Conservation (phyloP, 116 monocot genomes). For the Cymodocea nodosa region DNA sequence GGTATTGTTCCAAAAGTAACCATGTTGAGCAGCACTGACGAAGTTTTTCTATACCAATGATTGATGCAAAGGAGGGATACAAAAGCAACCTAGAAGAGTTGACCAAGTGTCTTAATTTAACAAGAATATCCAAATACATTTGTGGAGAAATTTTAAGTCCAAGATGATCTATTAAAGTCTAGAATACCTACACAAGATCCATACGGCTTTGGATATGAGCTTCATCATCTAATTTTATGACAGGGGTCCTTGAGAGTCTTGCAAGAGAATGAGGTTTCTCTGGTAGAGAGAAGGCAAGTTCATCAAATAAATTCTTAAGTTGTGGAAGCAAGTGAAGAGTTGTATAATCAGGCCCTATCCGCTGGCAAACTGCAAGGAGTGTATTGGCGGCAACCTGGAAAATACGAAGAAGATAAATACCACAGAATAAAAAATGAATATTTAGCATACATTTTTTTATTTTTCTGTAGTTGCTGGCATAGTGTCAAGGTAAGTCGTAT, state of each 20-base stretch:
- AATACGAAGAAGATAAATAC: background rate
- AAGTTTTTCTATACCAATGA: constrained; percentile 88
- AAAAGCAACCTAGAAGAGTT: constrained; percentile 46
- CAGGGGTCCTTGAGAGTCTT: constrained; percentile 21
- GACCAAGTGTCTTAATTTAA: background rate
- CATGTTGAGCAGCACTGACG: constrained; percentile 72
- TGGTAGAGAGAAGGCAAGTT: constrained; percentile 60
- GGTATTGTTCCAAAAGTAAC: constrained; percentile 91
- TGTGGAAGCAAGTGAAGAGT: constrained; percentile 61
- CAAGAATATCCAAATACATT: background rate
- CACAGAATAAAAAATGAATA: too few species aligned
- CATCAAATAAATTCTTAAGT: constrained; percentile 73
- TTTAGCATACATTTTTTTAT: too few species aligned
- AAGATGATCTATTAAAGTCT: background rate
- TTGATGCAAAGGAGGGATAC: constrained; percentile 74
- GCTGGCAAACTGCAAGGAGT: constrained; percentile 57
- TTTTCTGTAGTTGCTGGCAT: too few species aligned
- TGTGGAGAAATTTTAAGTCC: too few species aligned
- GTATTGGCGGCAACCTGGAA: constrained; percentile 56
- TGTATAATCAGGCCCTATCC: constrained; percentile 68
- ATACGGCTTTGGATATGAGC: constrained; percentile 39
- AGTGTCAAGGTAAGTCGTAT: too few species aligned
- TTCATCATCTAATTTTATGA: constrained; percentile 26
- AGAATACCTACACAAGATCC: constrained; percentile 71
- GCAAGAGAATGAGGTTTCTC: constrained; percentile 16